Evolutionary conservation across 345 rosid genomes (phyloP).

Genomic region (Citrus reticulata): DNA sequence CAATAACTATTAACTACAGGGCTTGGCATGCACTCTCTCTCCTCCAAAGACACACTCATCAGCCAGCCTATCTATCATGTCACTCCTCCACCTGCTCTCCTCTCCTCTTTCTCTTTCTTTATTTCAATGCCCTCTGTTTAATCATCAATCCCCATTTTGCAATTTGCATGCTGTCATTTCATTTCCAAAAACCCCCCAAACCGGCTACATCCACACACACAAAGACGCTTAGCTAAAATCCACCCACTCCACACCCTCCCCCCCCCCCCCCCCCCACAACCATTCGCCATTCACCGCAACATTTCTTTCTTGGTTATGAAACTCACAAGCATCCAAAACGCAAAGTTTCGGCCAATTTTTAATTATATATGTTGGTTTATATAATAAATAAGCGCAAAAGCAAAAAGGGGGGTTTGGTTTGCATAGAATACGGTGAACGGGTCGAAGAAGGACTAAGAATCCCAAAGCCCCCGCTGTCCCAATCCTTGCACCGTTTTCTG

Average conservation of each 20-base stretch:
- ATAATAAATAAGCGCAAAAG: neutral
- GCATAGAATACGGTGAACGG: constrained; percentile 41
- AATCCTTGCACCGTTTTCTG: constrained; percentile 38
- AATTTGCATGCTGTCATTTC: neutral
- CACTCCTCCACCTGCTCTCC: neutral
- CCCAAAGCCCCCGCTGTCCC: constrained; percentile 39
- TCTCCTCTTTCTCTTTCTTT: too few species aligned
- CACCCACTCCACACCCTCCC: constrained; percentile 32
- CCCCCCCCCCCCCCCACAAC: constrained; percentile 32
- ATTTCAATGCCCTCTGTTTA: too few species aligned
- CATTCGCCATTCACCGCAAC: neutral
- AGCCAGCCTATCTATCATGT: neutral
- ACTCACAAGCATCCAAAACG: constrained; percentile 28
- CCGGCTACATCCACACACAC: constrained; percentile 7
- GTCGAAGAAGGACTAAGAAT: constrained; percentile 18
- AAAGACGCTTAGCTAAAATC: constrained; percentile 52
- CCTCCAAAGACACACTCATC: constrained; percentile 13
- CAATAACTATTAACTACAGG: neutral
- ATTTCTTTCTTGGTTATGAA: neutral
- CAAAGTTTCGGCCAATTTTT: constrained; percentile 12
- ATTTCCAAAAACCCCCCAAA: neutral
- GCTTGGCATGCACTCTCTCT: neutral
- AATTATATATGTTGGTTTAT: neutral
- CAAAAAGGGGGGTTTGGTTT: neutral
- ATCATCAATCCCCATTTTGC: too few species aligned